Base-by-base conservation (phyloP, 257 asterid genomes). In the Ajuga chamaepitys region DNA sequence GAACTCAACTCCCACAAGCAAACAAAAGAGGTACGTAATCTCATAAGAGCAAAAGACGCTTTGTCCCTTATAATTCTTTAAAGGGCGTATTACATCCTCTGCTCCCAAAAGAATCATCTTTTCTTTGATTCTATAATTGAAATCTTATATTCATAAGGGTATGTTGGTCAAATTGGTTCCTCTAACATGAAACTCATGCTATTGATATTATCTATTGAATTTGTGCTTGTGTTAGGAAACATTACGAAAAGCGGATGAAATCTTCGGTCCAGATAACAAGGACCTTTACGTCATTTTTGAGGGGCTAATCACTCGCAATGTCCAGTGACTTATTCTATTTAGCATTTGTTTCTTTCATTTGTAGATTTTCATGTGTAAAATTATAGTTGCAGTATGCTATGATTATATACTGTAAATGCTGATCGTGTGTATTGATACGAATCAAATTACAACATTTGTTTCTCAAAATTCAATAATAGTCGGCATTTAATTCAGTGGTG, bases 1-100 rank as follows among this genome's bases (percentile, higher is more conserved):
- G 96, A 89, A 16, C 78, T 93, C 51, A 93, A 89, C 66, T 83
- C 99, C 66, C 97, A 89, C 81, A 89, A 89, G 76, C 96, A 89
- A 84, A 84, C 99, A 4, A 93, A 73, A 75, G 96, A 93, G 95
- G 99, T 86, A 76, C 37, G 65, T 56, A 45, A 58, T 35, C 20
- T 8, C 25, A 47, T 30, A 48, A 18, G 21, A 47, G 42, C 28
- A 63, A 60, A 44, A 30, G 28, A 10, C 30, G 10, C 4, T 54
- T 54, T 40, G 12, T 20, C 7, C 13, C 53, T 14, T 8, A 30
- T 1, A 8, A 30, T 30, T 30, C 35, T 22, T n/a, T n/a, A n/a
- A n/a, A n/a, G n/a, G n/a, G n/a, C n/a, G n/a, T 25, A 1, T n/a
- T 18, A 57, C 63, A 17, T 9, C 3, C 16, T 34, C 4, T 4